Conservation (phyloP, 2,329 filamentous ascomycete genomes). For the Ascochyta koolunga region DNA sequence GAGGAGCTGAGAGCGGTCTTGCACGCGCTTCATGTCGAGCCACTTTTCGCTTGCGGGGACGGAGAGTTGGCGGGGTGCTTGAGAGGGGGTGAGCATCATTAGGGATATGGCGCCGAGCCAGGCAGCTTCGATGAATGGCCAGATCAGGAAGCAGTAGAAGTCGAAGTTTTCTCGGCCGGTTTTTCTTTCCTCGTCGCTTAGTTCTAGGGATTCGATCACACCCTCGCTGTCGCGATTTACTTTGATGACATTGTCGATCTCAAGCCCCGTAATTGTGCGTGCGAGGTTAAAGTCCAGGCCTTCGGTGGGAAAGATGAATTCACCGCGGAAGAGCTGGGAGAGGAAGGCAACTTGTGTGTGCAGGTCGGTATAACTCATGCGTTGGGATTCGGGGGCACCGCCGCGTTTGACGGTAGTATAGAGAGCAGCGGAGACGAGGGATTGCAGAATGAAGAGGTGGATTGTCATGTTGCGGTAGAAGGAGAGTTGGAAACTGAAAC, state of each 20-base stretch:
- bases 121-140: constrained; percentile 94
- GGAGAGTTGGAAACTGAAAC: constrained; percentile 80
- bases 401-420: constrained; percentile 91
- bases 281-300: constrained; percentile 81
- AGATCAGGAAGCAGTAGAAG: constrained; percentile 98
- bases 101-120: constrained; percentile 92
- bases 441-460: constrained; percentile 93
- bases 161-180: constrained; percentile 93
- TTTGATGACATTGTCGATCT: constrained; percentile 77
- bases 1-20: constrained; percentile 80
- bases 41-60: constrained; percentile 62
- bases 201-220: constrained; percentile 68
- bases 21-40: constrained; percentile 78
- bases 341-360: constrained; percentile 84
- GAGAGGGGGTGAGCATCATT: constrained; percentile 79
- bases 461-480: constrained; percentile 99
- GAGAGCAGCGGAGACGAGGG: constrained; percentile 85
- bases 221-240: constrained; percentile 62
- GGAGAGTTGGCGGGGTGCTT: constrained; percentile 26
- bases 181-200: constrained; percentile 76
- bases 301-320: constrained; percentile 95
- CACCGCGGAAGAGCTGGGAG: constrained; percentile 87
- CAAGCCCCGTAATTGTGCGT: constrained; percentile 76
- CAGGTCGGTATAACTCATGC: constrained; percentile 76
- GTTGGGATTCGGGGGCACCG: constrained; percentile 80